Percentiles rank a stretch among this genome's conserved stretches.
Conservation (phyloP, 805 yeast genomes). For the Teunomyces panamensis region DNA sequence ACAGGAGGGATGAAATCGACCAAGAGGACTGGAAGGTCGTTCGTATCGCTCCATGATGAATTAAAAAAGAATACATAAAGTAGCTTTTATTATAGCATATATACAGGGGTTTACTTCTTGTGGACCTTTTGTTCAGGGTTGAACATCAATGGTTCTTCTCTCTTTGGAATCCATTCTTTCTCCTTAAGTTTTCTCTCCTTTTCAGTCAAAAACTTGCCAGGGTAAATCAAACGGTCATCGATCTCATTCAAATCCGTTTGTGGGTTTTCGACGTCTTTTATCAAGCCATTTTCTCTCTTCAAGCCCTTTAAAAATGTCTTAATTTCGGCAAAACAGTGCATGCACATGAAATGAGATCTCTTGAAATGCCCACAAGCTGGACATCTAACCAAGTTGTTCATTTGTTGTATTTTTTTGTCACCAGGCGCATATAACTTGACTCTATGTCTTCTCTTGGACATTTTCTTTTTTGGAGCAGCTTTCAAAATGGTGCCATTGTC, state of each 20-base stretch:
- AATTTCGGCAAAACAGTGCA: conserved; percentile 86
- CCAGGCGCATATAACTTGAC: conserved; percentile 81
- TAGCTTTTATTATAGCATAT: conserved; percentile 2
- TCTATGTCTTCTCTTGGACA: conserved; percentile 82
- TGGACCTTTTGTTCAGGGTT: conserved; percentile 20
- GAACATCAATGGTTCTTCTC: conserved; percentile 42
- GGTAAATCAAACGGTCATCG: conserved; percentile 68
- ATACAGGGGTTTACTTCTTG: conserved; percentile 10
- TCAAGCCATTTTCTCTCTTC: conserved; percentile 26
- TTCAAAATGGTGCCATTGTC: conserved; percentile 67
- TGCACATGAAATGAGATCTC: conserved; percentile 86
- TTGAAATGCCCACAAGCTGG: conserved; percentile 95
- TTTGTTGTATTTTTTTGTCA: conserved; percentile 71
- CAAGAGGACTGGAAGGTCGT: conserved; percentile 57
- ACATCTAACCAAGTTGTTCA: conserved; percentile 79
- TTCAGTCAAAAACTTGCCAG: conserved; percentile 56
- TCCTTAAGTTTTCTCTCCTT: conserved; percentile 27
- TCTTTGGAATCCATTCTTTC: conserved; percentile 44
- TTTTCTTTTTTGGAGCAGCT: conserved; percentile 95
- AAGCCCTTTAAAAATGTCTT: conserved; percentile 66
- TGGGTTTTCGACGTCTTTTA: conserved; percentile 30
- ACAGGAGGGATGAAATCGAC: conserved; percentile 49
- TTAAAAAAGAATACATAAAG: not conserved
- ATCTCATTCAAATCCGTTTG: conserved; percentile 49
- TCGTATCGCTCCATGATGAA: conserved; percentile 65